Evolutionary conservation across 1,284 basidiomycete genomes (phyloP), one percentile per base, ranked within the genome.

Genomic region (Apiotrichum porosum): DNA sequence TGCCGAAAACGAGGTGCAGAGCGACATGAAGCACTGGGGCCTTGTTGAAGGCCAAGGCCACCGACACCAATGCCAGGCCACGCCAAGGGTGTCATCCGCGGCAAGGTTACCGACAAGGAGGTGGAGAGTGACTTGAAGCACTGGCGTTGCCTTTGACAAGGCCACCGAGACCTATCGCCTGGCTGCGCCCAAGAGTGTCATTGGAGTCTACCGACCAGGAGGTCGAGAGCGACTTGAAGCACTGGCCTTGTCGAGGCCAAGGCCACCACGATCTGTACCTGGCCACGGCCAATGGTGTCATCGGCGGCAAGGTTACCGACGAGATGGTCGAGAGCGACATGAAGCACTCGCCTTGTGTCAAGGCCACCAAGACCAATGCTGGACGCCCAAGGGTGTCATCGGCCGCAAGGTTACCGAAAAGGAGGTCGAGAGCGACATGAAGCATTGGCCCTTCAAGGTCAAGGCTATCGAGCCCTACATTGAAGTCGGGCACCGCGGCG

Each of bases 321-420:
- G 57, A 77, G 38, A 72, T 74, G 51, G 69, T 75, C 49, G 68
- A 73, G 57, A 61, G 54, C 37, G 93, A 97, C 76, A 80, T 92
- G 77, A 93, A 92, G 79, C 92, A 92, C 77, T 91, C 87, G 72
- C 90, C 92, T 48, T 97, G 97, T 84, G 82, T 79, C 80, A 88
- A 86, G 76, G 77, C 71, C 33, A 83, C 83, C 57, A 97, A 97
- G n/a, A n/a, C n/a, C n/a, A n/a, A n/a, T n/a, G n/a, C n/a, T n/a
- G n/a, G n/a, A n/a, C n/a, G n/a, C n/a, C 86, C 49, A 90, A 90
- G 78, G 86, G 87, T 77, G 81, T 92, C 58, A 90, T 92, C 63
- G 88, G 88, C 55, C 84, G 88, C 76, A 85, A 85, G 75, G 90
- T 83, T 70, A 76, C 76, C 39, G 93, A 97, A 69, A 57, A 77